phyloP scores from a whole-genome alignment of 2,329 filamentous ascomycete species.

The Monascus ruber region DNA sequence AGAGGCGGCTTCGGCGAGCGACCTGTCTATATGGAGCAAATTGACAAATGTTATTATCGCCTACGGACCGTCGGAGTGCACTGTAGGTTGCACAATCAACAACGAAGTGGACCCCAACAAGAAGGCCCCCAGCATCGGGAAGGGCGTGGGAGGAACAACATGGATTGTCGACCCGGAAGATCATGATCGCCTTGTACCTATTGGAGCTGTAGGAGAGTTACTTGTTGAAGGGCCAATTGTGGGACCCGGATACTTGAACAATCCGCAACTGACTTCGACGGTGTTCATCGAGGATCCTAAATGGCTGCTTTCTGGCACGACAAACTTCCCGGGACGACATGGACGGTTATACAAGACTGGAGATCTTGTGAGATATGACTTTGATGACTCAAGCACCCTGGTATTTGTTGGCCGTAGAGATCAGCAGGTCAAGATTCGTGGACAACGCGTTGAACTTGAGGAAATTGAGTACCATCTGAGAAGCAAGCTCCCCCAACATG shows the following conservation, averaged over 20 bases:
- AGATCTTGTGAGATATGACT: conserved; percentile 21
- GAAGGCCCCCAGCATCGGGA: neutral
- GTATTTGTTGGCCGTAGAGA: conserved; percentile 14
- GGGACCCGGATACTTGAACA: conserved; percentile 35
- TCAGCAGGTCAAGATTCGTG: conserved; percentile 18
- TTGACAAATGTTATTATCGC: conserved; percentile 9
- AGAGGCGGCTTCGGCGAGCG: conserved; percentile 18
- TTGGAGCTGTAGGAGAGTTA: conserved; percentile 38
- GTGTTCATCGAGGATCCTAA: conserved; percentile 27
- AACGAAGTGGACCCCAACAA: neutral
- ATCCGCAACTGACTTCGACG: conserved; percentile 23
- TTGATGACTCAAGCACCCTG: conserved; percentile 3
- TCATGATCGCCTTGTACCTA: conserved; percentile 24
- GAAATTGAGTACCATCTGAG: conserved; percentile 28
- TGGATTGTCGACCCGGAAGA: conserved; percentile 33
- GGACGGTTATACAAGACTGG: conserved; percentile 31
- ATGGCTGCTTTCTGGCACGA: conserved; percentile 18
- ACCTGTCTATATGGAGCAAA: conserved; percentile 21
- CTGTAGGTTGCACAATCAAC: neutral
- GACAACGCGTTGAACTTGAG: conserved; percentile 33
- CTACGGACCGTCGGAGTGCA: conserved; percentile 7
- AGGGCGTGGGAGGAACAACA: neutral
- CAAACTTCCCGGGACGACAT: conserved; percentile 12
- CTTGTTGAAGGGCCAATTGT: conserved; percentile 38
- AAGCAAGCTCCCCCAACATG: conserved; percentile 26